phyloP scores from a whole-genome alignment of 805 yeast genomes.

The Torulaspora delbrueckii region DNA sequence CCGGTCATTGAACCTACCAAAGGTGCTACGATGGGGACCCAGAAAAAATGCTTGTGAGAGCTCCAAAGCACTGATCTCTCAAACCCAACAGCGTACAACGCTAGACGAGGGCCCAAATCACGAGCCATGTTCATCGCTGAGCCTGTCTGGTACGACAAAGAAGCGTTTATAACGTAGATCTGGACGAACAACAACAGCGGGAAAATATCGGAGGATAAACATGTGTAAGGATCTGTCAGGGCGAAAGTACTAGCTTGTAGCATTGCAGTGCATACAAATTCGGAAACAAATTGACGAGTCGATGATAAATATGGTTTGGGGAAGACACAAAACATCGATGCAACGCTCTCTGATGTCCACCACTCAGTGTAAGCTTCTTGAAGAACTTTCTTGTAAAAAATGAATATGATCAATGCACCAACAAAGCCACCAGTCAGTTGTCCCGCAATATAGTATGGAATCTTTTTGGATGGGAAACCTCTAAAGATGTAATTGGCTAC shows the following conservation, averaged over 20 bases:
- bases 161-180: conserved; percentile 44
- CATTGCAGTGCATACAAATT: conserved; percentile 42
- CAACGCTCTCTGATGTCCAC: conserved; percentile 31
- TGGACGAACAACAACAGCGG: conserved; percentile 46
- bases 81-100: conserved; percentile 45
- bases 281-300: conserved; percentile 45
- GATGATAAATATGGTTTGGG: conserved; percentile 40
- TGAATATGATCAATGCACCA: conserved; percentile 46
- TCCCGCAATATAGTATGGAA: conserved; percentile 42
- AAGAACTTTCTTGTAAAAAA: conserved; percentile 40
- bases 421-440: conserved; percentile 47
- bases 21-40: conserved; percentile 53
- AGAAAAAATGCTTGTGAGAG: conserved; percentile 42
- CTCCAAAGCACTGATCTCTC: conserved; percentile 39
- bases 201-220: conserved; percentile 43
- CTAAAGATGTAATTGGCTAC: conserved; percentile 44
- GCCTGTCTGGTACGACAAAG: conserved; percentile 50
- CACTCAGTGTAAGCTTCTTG: conserved; percentile 26
- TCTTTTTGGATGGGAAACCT: conserved; percentile 48
- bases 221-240: conserved; percentile 48
- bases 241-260: conserved; percentile 46
- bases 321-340: conserved; percentile 45
- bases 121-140: conserved; percentile 52
- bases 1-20: conserved; percentile 45
- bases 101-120: conserved; percentile 52